phyloP scores from a whole-genome alignment of 2,329 filamentous ascomycete species.

The Aspergillus sp. region DNA sequence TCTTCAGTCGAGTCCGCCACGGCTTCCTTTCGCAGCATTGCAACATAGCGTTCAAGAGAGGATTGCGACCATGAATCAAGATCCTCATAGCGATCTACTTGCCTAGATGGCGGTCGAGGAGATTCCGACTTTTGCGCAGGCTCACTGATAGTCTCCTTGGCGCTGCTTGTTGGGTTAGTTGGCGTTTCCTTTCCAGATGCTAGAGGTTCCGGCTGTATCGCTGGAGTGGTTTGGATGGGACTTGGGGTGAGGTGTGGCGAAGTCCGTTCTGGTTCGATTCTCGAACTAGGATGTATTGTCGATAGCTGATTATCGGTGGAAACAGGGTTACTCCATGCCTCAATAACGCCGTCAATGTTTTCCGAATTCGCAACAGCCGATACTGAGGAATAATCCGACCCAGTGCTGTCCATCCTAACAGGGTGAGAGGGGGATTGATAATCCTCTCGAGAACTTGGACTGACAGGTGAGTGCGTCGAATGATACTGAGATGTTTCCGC shows the following conservation, averaged over 20 bases:
- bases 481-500: constrained; percentile 1
- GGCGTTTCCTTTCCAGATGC: not conserved
- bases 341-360: constrained; percentile 46
- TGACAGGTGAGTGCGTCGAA: constrained; percentile 22
- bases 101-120: constrained; percentile 17
- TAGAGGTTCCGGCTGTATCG: not conserved
- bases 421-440: constrained; percentile 16
- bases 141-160: constrained; percentile 1
- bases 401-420: constrained; percentile 30
- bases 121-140: constrained; percentile 3
- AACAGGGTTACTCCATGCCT: constrained; percentile 43
- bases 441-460: constrained; percentile 19
- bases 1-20: constrained; percentile 49
- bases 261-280: not conserved
- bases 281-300: constrained; percentile 6
- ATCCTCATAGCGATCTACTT: constrained; percentile 50
- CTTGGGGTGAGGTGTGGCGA: constrained; percentile 8
- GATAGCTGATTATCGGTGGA: constrained; percentile 21
- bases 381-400: constrained; percentile 26
- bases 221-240: not conserved
- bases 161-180: constrained; percentile 1
- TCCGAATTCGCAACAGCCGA: constrained; percentile 31
- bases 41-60: constrained; percentile 55
- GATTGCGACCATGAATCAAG: constrained; percentile 59
- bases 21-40: constrained; percentile 56